Evolutionary conservation across 768 basidiomycete species (phyloP), one percentile per base, ranked within the genome.

Genomic region (Trametes villosa): DNA sequence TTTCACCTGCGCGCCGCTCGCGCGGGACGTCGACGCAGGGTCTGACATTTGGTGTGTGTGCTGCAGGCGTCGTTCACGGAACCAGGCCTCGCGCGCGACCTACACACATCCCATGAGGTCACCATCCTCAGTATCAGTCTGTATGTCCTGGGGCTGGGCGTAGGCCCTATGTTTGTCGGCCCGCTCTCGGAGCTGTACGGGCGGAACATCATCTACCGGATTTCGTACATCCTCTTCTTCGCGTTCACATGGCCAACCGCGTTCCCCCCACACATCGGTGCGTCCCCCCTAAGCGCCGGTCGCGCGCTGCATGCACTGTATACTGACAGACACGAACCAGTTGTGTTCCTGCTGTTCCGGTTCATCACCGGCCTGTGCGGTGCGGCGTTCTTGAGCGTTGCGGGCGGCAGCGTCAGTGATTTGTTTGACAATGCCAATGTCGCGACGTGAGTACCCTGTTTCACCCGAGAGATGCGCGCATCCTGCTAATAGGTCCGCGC

Each of bases 181-280:
- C 78, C 78, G 1, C 76, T 74, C 26, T 84, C 75, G 52, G 79
- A 80, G 65, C 64, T 89, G 18, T 83, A 86, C 67, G 90, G 92
- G 2, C 77, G 68, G 13, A 86, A 83, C 56, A 70, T 79, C 41
- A 81, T 92, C 13, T 91, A 93, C 69, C 76, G 79, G 13, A 65
- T 79, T 3, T 87, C 88, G 0, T 92, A 87, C 62, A 63, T 75
- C 1, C 63, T 84, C 5, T 86, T 90, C 70, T 84, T 89, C 66
- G 67, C 83, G 1, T 80, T 88, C 56, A 84, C 86, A 20, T 88
- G 87, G 67, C 87, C 89, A 0, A 85, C 90, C 7, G 88, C 89
- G 1, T 92, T 94, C 61, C 82, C 89, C 1, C 86, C 84, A 4
- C 78, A 90, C 65, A 79, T 85, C 24, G 79, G 87, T 87, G 50